Conservation (phyloP, 768 basidiomycete genomes). For the Tulasnella sp. region DNA sequence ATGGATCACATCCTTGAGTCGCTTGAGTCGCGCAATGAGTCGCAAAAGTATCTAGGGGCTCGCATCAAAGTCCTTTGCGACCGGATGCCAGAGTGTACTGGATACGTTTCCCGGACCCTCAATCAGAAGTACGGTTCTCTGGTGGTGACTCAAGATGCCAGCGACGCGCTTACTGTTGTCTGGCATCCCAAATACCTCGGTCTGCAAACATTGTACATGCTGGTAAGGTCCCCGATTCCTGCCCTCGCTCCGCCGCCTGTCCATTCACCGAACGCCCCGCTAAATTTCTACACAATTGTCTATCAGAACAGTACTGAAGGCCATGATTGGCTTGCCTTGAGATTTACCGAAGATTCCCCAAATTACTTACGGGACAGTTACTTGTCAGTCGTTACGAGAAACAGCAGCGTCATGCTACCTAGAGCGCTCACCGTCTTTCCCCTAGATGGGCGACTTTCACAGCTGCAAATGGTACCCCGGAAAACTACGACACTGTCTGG, state of each 20-base stretch:
- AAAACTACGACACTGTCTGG: neutral
- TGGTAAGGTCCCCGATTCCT: neutral
- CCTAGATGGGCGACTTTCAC: neutral
- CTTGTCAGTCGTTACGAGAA: neutral
- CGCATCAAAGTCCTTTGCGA: neutral
- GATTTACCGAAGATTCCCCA: neutral
- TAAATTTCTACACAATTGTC: no score
- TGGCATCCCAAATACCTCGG: neutral
- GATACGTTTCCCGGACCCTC: neutral
- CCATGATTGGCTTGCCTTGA: neutral
- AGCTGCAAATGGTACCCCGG: neutral
- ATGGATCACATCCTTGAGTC: neutral
- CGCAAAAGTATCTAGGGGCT: neutral
- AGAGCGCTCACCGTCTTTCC: neutral
- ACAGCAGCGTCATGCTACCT: no score
- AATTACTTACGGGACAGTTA: neutral
- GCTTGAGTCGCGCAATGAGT: neutral
- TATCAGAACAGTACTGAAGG: neutral
- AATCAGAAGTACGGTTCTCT: neutral
- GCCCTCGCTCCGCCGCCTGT: no score
- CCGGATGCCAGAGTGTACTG: neutral
- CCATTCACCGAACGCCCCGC: no score
- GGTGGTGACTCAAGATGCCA: neutral
- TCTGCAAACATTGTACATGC: neutral
- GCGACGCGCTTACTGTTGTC: neutral